Conservation (phyloP, 179 eudicot genomes). For the Amaranthus tricolor region DNA sequence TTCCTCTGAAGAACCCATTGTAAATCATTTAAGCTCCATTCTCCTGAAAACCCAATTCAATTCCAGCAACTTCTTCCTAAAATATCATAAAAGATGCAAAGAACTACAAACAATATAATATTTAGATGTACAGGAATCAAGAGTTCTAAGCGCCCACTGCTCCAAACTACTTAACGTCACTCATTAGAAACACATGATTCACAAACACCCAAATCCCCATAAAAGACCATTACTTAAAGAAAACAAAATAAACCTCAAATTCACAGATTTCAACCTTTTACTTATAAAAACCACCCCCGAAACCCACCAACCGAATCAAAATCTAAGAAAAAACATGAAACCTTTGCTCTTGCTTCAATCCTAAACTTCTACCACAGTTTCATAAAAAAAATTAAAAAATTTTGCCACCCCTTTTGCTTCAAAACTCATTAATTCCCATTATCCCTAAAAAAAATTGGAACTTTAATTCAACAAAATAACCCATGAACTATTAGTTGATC, state of each 20-base stretch:
- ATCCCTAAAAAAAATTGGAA: background rate
- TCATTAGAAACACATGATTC: slow-evolving; percentile 6
- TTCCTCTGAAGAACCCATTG: background rate
- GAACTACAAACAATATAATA: background rate
- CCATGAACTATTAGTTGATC: background rate
- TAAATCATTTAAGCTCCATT: background rate
- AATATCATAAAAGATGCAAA: background rate
- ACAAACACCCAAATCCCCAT: slow-evolving; percentile 2
- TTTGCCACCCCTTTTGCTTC: background rate
- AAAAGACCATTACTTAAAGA: background rate
- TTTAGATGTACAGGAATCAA: background rate
- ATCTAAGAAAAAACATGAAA: background rate
- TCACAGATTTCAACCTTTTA: background rate
- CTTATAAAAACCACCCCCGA: background rate
- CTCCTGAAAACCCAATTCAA: background rate
- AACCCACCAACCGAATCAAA: slow-evolving; percentile 6
- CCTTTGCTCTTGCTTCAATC: background rate
- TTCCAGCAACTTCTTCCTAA: background rate
- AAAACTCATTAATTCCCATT: background rate
- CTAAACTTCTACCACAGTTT: background rate
- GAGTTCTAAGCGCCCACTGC: background rate
- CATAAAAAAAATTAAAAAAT: background rate
- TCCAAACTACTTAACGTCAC: background rate
- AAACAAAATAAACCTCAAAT: background rate
- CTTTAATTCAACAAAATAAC: background rate